These are phyloP conservation scores for Mycena alexandri DNA, from an alignment of 768 basidiomycete genomes.

Conservation along the genomic window DNA sequence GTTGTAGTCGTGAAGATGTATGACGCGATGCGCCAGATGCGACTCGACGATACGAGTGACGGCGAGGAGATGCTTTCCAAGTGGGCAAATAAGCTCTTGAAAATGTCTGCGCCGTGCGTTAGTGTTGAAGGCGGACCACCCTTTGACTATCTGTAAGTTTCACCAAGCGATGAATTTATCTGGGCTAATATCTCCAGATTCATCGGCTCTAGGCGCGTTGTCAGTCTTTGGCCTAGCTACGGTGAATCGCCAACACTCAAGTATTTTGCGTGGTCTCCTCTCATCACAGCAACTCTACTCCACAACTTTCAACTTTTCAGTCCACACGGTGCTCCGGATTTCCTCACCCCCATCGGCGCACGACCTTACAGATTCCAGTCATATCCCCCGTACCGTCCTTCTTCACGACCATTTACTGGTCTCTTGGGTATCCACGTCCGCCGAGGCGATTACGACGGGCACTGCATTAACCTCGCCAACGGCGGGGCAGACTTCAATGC, in stretches of 20 bases:
- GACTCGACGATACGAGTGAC: neutral
- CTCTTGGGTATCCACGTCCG: slow-evolving; percentile 64
- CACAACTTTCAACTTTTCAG: slow-evolving; percentile 19
- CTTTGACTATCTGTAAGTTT: slow-evolving; percentile 25
- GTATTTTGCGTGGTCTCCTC: slow-evolving; percentile 30
- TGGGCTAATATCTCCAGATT: slow-evolving; percentile 1
- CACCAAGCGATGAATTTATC: too few species aligned
- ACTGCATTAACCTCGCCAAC: slow-evolving; percentile 56
- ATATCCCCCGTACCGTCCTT: slow-evolving; percentile 7
- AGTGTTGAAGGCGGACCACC: slow-evolving; percentile 2
- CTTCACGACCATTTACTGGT: slow-evolving; percentile 46
- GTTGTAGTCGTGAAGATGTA: slow-evolving; percentile 1
- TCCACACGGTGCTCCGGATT: neutral
- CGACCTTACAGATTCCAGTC: slow-evolving; percentile 2
- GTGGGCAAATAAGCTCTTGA: slow-evolving; percentile 17
- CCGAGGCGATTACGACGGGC: slow-evolving; percentile 59
- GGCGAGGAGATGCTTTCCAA: slow-evolving; percentile 5
- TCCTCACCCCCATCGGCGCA: neutral
- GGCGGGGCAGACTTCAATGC: slow-evolving; percentile 52
- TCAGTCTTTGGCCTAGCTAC: slow-evolving; percentile 30
- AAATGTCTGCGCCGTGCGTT: slow-evolving; percentile 8
- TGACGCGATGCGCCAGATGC: neutral
- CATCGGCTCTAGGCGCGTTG: neutral
- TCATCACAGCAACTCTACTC: slow-evolving; percentile 16
- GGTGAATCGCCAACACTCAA: slow-evolving; percentile 13